A percentile compares a stretch with the other conserved stretches of the same genome.
Evolutionary conservation across 805 yeast genomes (phyloP).

Genomic region (Ogataea minuta): DNA sequence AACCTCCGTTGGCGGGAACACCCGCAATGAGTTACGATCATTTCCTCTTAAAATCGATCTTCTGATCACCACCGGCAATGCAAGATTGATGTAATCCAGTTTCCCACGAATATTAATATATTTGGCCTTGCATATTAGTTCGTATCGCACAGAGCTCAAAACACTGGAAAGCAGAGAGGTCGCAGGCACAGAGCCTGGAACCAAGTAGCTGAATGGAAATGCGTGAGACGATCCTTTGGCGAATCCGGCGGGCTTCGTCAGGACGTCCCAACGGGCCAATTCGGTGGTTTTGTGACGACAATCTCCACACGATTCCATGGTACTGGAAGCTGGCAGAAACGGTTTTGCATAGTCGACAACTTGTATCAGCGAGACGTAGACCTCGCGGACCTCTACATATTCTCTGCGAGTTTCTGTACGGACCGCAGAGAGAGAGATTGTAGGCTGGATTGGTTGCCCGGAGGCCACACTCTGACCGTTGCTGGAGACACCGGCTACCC

Average conservation of each 20-base stretch:
- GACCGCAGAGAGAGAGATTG: conserved; percentile 25
- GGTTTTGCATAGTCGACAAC: conserved; percentile 65
- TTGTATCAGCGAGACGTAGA: conserved; percentile 70
- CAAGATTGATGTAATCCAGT: conserved; percentile 39
- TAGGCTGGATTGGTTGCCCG: conserved; percentile 19
- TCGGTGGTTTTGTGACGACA: conserved; percentile 58
- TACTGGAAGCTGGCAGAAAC: conserved; percentile 51
- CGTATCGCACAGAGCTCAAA: conserved; percentile 62
- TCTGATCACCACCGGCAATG: conserved; percentile 66
- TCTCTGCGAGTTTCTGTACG: conserved; percentile 28
- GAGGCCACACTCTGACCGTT: background rate
- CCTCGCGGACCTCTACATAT: conserved; percentile 52
- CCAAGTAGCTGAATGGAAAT: conserved; percentile 85
- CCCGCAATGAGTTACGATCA: conserved; percentile 81
- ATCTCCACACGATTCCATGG: conserved; percentile 52
- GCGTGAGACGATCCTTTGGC: conserved; percentile 66
- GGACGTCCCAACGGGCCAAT: conserved; percentile 86
- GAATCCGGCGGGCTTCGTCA: conserved; percentile 56
- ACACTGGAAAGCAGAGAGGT: conserved; percentile 61
- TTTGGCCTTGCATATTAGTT: conserved; percentile 59
- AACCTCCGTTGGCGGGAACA: conserved; percentile 93
- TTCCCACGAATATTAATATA: conserved; percentile 39
- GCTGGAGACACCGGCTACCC: background rate
- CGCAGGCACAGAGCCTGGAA: conserved; percentile 88
- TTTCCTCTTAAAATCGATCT: conserved; percentile 79